Evolutionary conservation across 2,329 filamentous ascomycete genomes (phyloP), one percentile per base, ranked within the genome.

Genomic region (Fusarium chuoi): DNA sequence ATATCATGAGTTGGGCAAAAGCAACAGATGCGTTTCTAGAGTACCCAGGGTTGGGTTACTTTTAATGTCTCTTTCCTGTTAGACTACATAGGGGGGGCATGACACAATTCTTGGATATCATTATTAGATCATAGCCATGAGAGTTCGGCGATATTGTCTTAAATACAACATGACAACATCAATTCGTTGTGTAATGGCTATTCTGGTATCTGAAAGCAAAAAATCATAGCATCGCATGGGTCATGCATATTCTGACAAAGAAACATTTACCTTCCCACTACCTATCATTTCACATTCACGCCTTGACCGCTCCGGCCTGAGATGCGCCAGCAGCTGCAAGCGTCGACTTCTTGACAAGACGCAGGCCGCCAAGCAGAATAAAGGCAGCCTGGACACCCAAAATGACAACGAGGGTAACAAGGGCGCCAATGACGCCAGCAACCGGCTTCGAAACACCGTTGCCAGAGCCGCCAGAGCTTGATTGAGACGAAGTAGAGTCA

Each of bases 381-480:
- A 87, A 78, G 20, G 86, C 78, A 15, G 80, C 84, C 78, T 87
- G 82, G 26, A 86, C 42, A 20, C 82, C 84, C 45, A 88, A 81
- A 22, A 89, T 82, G 17, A 88, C 85, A 15, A 84, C 83, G 10
- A 90, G 81, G 1, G 88, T 88, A 42, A 93, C 85, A 73, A 95
- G 82, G 48, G 94, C 93, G 49, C 94, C 91, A 57, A 97, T 95
- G 10, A 96, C 94, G 58, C 94, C 94, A 1, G 93, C 94, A n/a
- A 95, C 90, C 11, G 89, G 87, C 42, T 87, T 89, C 57, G 91
- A 92, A 35, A 97, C 85, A 14, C 88, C 87, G 58, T 83, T 80
- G 26, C 77, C 71, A 41, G 68, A 68, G 42, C 71, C 68, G 28
- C 26, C 61, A 45, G 70, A 74, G 26, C 66, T 68, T 7, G 73